These are phyloP conservation scores for Alopecurus myosuroides DNA, from an alignment of 176 grass and related monocot genomes.

Conservation along the genomic window DNA sequence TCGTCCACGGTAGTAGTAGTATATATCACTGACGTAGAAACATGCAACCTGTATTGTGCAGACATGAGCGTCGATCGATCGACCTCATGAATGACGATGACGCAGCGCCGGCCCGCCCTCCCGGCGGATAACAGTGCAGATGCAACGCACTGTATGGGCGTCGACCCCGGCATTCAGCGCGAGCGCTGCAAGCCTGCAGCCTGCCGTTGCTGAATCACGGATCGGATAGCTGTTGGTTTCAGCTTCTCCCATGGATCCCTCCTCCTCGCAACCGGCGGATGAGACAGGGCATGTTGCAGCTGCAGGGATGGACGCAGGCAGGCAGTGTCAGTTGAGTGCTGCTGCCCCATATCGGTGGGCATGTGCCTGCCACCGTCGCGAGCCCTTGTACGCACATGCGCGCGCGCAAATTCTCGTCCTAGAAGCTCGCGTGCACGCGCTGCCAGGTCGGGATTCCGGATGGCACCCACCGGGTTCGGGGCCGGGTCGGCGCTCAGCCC, in stretches of 20 bases:
- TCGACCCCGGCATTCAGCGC: too few species aligned
- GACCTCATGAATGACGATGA: not conserved
- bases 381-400: not conserved
- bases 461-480: too few species aligned
- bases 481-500: too few species aligned
- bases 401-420: not conserved
- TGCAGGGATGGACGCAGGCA: not conserved
- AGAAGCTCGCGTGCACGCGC: not conserved
- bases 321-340: not conserved
- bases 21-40: not conserved
- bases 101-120: not conserved
- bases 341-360: constrained; percentile 15
- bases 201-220: not conserved
- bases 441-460: too few species aligned
- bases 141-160: not conserved
- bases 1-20: not conserved
- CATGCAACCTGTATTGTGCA: not conserved
- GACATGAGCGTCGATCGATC: not conserved
- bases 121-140: not conserved
- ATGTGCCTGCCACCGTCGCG: constrained; percentile 18
- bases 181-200: too few species aligned
- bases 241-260: not conserved
- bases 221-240: too few species aligned
- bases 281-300: not conserved
- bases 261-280: not conserved